A percentile compares a stretch with the other conserved stretches of the same genome.
Evolutionary conservation across 805 yeast genomes (phyloP).

Genomic region (Kodamaea fukazawae): DNA sequence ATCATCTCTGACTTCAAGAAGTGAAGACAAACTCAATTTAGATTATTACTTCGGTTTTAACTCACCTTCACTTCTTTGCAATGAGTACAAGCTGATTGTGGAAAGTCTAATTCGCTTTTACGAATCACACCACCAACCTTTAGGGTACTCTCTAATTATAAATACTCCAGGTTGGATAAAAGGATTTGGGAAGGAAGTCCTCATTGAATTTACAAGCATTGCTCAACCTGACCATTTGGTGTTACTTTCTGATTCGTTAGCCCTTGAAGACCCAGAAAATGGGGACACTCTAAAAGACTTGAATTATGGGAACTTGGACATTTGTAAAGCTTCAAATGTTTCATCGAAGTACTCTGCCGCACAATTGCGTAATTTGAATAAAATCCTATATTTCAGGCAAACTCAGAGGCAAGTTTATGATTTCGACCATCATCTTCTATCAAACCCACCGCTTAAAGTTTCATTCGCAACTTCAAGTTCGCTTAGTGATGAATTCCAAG

Average conservation of each 20-base stretch:
- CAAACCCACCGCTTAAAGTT: slow-evolving; percentile 23
- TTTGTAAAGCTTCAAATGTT: slow-evolving; percentile 33
- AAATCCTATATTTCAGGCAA: slow-evolving; percentile 55
- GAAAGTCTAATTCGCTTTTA: slow-evolving; percentile 39
- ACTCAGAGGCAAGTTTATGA: slow-evolving; percentile 13
- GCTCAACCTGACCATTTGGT: slow-evolving; percentile 57
- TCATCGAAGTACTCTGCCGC: slow-evolving; percentile 44
- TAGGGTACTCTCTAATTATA: slow-evolving; percentile 47
- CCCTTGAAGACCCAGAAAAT: slow-evolving; percentile 21
- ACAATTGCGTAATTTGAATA: slow-evolving; percentile 51
- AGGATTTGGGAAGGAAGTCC: slow-evolving; percentile 74
- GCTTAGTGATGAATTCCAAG: slow-evolving; percentile 14
- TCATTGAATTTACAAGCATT: slow-evolving; percentile 44
- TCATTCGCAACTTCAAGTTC: slow-evolving; percentile 23
- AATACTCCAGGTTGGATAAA: slow-evolving; percentile 92
- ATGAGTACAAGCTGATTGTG: slow-evolving; percentile 46
- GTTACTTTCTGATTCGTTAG: slow-evolving; percentile 38
- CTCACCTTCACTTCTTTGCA: slow-evolving; percentile 68
- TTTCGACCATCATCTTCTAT: slow-evolving; percentile 23
- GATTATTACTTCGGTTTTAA: slow-evolving; percentile 56
- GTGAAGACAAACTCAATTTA: slow-evolving; percentile 13
- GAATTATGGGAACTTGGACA: slow-evolving; percentile 25
- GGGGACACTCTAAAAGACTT: slow-evolving; percentile 27
- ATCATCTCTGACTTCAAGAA: slow-evolving; percentile 11
- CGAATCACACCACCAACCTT: slow-evolving; percentile 14